Conservation (phyloP, 768 basidiomycete species). For the Boletus patriciae region DNA sequence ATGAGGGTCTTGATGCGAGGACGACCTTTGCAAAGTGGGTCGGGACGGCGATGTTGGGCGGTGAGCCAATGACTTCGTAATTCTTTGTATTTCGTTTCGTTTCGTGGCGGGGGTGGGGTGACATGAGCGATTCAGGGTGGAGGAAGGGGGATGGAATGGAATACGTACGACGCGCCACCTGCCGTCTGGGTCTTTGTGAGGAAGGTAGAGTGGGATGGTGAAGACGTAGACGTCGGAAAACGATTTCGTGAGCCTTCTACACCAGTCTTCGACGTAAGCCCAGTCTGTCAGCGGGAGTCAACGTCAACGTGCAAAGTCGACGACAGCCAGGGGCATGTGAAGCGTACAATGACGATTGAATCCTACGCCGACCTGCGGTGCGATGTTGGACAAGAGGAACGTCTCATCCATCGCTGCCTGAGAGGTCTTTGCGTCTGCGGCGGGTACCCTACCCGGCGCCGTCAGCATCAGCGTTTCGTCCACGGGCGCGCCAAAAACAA, state of each 20-base stretch:
- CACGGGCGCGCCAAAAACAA: neutral
- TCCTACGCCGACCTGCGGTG: slow-evolving; percentile 95
- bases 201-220: slow-evolving; percentile 96
- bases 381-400: slow-evolving; percentile 92
- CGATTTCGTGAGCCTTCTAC: slow-evolving; percentile 78
- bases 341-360: slow-evolving; percentile 91
- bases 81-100: slow-evolving; percentile 52
- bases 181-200: slow-evolving; percentile 79
- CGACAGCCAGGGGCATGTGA: neutral
- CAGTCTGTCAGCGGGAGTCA: slow-evolving; percentile 58
- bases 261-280: slow-evolving; percentile 97
- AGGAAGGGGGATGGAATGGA: neutral
- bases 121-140: neutral
- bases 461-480: neutral
- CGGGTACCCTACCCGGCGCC: slow-evolving; percentile 70
- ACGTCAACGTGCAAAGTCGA: neutral
- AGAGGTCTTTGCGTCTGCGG: slow-evolving; percentile 90
- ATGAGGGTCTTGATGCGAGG: slow-evolving; percentile 70
- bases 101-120: neutral
- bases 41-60: slow-evolving; percentile 89
- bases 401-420: slow-evolving; percentile 98
- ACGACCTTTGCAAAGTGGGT: slow-evolving; percentile 99
- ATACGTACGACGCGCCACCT: slow-evolving; percentile 91
- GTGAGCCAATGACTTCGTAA: slow-evolving; percentile 92
- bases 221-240: slow-evolving; percentile 98